A percentile compares a stretch with the other conserved stretches of the same genome.
Conservation (phyloP, 345 rosid species). For the Camelina neglecta region DNA sequence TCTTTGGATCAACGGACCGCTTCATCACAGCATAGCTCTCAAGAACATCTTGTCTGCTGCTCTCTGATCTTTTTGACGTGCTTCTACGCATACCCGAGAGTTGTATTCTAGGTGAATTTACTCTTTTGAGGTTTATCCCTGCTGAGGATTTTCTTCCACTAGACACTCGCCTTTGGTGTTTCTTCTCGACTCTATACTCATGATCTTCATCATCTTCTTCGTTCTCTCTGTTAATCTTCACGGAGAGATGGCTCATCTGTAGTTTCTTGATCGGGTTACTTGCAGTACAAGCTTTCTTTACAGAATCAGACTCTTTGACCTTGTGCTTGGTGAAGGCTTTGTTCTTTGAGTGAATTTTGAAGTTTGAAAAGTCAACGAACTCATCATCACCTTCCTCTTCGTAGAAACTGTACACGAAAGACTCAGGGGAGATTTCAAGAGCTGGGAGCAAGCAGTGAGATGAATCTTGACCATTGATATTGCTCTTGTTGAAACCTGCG, state of each 20-base stretch:
- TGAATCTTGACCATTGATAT: conserved; percentile 40
- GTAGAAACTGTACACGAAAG: conserved; percentile 39
- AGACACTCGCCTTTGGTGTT: conserved; percentile 27
- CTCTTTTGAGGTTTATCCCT: conserved; percentile 59
- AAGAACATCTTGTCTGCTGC: conserved; percentile 44
- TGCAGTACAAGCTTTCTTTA: conserved; percentile 37
- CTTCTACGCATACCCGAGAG: conserved; percentile 48
- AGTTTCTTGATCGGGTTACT: conserved; percentile 26
- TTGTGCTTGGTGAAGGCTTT: conserved; percentile 38
- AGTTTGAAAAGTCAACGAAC: conserved; percentile 50
- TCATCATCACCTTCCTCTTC: conserved; percentile 25
- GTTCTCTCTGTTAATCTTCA: conserved; percentile 27
- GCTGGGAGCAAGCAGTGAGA: conserved; percentile 45
- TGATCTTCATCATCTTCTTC: conserved; percentile 12
- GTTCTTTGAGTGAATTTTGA: conserved; percentile 49
- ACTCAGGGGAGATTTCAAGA: conserved; percentile 48
- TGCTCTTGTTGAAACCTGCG: conserved; percentile 24
- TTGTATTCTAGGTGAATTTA: conserved; percentile 62
- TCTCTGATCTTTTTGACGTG: conserved; percentile 44
- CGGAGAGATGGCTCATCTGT: conserved; percentile 22
- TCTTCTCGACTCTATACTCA: conserved; percentile 11
- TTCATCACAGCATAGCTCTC: conserved; percentile 71
- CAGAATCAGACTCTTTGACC: conserved; percentile 35
- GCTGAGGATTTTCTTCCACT: conserved; percentile 47
- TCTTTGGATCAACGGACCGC: conserved; percentile 72